Percentiles rank a stretch among this genome's conserved stretches.
Evolutionary conservation across 306 rosid species (phyloP).

Genomic region (Medicago lupulina): DNA sequence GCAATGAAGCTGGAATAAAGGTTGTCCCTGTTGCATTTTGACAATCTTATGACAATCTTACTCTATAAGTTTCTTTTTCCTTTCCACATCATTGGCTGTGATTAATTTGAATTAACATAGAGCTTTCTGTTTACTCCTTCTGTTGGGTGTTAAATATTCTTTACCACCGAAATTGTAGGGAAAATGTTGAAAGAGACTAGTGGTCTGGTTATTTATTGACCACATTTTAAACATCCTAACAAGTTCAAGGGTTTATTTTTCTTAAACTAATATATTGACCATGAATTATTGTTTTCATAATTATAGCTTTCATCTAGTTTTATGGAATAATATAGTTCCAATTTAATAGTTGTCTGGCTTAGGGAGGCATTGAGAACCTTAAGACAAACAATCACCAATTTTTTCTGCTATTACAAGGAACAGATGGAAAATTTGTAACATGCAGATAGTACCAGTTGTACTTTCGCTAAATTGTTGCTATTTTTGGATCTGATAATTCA

Average conservation of each 20-base stretch:
- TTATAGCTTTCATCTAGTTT: not conserved
- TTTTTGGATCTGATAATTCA: constrained; percentile 42
- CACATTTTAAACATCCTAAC: not conserved
- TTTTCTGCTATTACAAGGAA: constrained; percentile 16
- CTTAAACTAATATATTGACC: constrained; percentile 4
- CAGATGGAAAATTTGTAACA: not conserved
- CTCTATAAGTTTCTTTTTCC: not conserved
- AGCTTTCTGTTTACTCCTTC: constrained; percentile 4
- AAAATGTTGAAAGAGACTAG: not conserved
- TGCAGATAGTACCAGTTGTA: constrained; percentile 10
- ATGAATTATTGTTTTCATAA: not conserved
- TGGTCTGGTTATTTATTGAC: not conserved
- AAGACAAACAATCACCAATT: constrained; percentile 10
- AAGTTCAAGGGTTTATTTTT: constrained; percentile 27
- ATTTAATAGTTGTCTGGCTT: no score
- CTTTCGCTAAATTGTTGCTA: constrained; percentile 6
- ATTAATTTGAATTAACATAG: constrained; percentile 26
- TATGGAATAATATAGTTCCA: not conserved
- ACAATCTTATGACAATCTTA: constrained; percentile 21
- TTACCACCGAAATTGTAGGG: constrained; percentile 1
- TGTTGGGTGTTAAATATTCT: constrained; percentile 26
- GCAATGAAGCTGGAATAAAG: constrained; percentile 98
- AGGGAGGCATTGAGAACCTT: constrained; percentile 22
- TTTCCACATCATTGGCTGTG: not conserved
- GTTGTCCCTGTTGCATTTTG: constrained; percentile 50